Percentiles rank a stretch among this genome's conserved stretches.
Evolutionary conservation across 345 rosid genomes (phyloP).

Genomic region (Ceriops zippeliana): DNA sequence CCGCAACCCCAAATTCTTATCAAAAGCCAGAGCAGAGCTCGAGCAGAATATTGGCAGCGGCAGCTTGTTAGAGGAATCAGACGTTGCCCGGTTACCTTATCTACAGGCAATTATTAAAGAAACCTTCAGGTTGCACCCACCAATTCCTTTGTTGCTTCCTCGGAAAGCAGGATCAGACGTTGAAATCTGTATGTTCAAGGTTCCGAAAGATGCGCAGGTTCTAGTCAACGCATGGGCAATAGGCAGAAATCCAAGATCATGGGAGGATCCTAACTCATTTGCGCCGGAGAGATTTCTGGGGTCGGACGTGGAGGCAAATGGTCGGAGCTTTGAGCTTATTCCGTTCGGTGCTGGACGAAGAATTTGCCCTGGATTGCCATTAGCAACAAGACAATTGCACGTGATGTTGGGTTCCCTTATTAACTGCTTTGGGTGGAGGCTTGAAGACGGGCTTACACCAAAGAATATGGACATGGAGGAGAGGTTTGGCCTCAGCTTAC

Average conservation of each 20-base stretch:
- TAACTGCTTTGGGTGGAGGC: constrained; percentile 42
- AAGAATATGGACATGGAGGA: constrained; percentile 36
- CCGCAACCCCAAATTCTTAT: no score
- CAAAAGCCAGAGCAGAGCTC: constrained; percentile 33
- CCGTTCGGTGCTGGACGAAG: constrained; percentile 49
- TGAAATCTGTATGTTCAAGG: constrained; percentile 24
- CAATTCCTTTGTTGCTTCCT: constrained; percentile 20
- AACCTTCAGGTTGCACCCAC: constrained; percentile 43
- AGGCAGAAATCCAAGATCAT: constrained; percentile 39
- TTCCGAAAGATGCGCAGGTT: constrained; percentile 42
- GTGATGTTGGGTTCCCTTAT: constrained; percentile 40
- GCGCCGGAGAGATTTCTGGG: constrained; percentile 47
- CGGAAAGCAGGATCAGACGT: constrained; percentile 33
- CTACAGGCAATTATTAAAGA: constrained; percentile 47
- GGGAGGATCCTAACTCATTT: constrained; percentile 32
- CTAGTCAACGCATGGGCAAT: constrained; percentile 51
- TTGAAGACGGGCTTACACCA: constrained; percentile 28
- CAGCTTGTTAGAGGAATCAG: constrained; percentile 31
- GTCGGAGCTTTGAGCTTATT: constrained; percentile 32
- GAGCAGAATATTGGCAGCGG: constrained; percentile 33
- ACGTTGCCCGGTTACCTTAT: constrained; percentile 34
- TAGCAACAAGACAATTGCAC: constrained; percentile 40
- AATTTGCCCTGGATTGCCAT: constrained; percentile 42
- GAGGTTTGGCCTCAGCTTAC: constrained; percentile 31
- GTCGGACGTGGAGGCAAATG: constrained; percentile 29